Conservation (phyloP, 805 yeast genomes). For the Ogataea minuta region DNA sequence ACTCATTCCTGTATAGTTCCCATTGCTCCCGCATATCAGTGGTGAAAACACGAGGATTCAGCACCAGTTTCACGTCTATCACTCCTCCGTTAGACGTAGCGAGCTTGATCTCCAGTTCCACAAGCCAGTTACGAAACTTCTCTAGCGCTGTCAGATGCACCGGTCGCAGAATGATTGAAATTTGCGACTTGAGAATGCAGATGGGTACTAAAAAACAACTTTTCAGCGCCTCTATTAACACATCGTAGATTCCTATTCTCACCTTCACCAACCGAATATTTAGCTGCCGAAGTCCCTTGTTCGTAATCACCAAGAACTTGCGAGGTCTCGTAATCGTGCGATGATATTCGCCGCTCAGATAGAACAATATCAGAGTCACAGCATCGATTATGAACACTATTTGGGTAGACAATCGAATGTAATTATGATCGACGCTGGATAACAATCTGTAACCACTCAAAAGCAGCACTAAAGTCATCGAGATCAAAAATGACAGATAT, state of each 20-base stretch:
- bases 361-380: constrained; percentile 73
- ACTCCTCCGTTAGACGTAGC: constrained; percentile 59
- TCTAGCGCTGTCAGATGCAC: constrained; percentile 10
- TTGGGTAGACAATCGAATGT: constrained; percentile 42
- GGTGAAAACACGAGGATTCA: constrained; percentile 78
- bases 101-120: constrained; percentile 25
- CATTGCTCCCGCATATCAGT: constrained; percentile 88
- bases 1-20: constrained; percentile 91
- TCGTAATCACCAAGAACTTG: constrained; percentile 74
- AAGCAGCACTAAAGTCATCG: constrained; percentile 39
- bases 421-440: constrained; percentile 24
- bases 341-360: constrained; percentile 84
- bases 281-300: constrained; percentile 83
- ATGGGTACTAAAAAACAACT: constrained; percentile 17
- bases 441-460: constrained; percentile 37
- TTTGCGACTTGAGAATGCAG: constrained; percentile 14
- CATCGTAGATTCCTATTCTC: constrained; percentile 38
- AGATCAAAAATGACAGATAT: constrained; percentile 53
- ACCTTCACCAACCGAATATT: constrained; percentile 76
- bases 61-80: constrained; percentile 72
- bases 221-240: constrained; percentile 22
- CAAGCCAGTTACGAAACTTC: constrained; percentile 24
- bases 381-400: constrained; percentile 58
- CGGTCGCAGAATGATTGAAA: constrained; percentile 7
- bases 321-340: constrained; percentile 83